These are phyloP conservation scores for Rosa rugosa DNA, from an alignment of 306 rosid species.

Conservation along the genomic window DNA sequence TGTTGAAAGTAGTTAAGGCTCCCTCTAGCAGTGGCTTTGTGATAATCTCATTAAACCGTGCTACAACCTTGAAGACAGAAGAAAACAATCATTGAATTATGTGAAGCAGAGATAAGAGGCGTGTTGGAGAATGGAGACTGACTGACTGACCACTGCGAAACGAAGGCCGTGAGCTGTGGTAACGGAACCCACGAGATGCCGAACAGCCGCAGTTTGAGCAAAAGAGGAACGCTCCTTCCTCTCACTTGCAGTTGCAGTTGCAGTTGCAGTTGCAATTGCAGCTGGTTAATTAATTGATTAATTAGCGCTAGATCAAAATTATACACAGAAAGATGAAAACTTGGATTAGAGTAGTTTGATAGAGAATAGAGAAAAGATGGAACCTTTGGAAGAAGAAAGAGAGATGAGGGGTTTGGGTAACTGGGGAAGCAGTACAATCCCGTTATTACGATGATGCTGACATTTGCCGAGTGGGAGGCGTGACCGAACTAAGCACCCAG, in stretches of 20 bases:
- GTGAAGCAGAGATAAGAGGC: not conserved
- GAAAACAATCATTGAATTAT: slow-evolving; percentile 15
- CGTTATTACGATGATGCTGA: not conserved
- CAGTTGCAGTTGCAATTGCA: not conserved
- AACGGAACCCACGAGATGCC: slow-evolving; percentile 80
- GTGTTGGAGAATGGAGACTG: not conserved
- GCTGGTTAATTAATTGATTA: not conserved
- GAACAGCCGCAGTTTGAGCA: slow-evolving; percentile 63
- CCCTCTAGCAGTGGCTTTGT: slow-evolving; percentile 87
- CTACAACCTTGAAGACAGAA: slow-evolving; percentile 65
- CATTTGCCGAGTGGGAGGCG: not conserved
- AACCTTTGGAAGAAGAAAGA: slow-evolving; percentile 9
- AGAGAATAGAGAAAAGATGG: not conserved
- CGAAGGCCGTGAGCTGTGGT: slow-evolving; percentile 71
- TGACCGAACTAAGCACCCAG: slow-evolving; percentile 2
- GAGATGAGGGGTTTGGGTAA: not conserved
- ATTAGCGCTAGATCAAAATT: not conserved
- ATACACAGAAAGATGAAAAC: not conserved
- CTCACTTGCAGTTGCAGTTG: not conserved
- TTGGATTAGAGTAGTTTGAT: not conserved
- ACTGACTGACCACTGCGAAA: slow-evolving; percentile 66
- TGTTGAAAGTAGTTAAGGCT: slow-evolving; percentile 76
- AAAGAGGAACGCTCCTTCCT: slow-evolving; percentile 45
- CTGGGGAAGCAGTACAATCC: not conserved
- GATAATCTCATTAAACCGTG: slow-evolving; percentile 87